These are phyloP conservation scores for Scutellaria barbata DNA, from an alignment of 257 asterid species.

Conservation along the genomic window DNA sequence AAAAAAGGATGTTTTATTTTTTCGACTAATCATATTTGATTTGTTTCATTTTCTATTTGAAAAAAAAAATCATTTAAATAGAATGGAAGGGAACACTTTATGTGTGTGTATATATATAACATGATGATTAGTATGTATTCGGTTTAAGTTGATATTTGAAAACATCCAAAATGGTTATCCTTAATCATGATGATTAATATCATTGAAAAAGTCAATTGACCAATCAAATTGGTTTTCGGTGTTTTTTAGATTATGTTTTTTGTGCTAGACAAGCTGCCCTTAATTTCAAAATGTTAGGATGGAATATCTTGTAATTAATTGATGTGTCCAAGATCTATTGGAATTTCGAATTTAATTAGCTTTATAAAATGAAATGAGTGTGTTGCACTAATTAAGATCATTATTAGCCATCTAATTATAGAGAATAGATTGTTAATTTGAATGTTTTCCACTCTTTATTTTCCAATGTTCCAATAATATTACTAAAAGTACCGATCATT, in stretches of 20 bases:
- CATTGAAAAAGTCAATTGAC: constrained; percentile 36
- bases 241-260: constrained; percentile 32
- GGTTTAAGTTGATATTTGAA: neutral
- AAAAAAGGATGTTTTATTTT: too few relatives aligned
- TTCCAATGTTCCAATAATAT: neutral
- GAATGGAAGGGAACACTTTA: too few relatives aligned
- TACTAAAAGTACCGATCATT: neutral
- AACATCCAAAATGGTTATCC: constrained; percentile 24
- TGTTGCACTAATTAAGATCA: neutral
- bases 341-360: constrained; percentile 1
- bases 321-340: constrained; percentile 20
- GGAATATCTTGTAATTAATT: constrained; percentile 11
- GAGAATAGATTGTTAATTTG: neutral
- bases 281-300: constrained; percentile 32
- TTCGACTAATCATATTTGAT: too few relatives aligned
- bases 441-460: neutral
- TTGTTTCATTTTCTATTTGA: too few relatives aligned
- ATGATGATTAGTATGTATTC: too few relatives aligned
- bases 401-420: neutral
- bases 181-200: constrained; percentile 31
- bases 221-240: constrained; percentile 34
- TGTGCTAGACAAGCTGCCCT: constrained; percentile 18
- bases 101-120: too few relatives aligned
- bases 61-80: too few relatives aligned
- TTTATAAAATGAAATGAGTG: neutral